Base-by-base conservation (phyloP, 2,329 filamentous ascomycete species). In the Chrysosporium queenslandicum region DNA sequence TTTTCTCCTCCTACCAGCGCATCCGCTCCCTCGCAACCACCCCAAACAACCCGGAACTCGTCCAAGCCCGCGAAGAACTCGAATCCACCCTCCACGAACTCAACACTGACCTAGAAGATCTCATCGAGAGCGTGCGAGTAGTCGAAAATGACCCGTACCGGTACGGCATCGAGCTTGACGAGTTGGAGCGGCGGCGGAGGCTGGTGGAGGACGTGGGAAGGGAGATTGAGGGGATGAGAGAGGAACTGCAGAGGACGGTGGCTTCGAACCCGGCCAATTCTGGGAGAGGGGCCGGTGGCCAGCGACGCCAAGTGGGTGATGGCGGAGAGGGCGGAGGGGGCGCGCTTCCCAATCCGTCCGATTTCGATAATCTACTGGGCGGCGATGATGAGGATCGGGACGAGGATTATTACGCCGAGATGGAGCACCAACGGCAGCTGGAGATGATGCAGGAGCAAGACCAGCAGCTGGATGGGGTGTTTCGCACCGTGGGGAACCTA, bases 371-470 rank as follows among this genome's bases (percentile, higher is more conserved):
- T 2, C 58, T 59, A 7, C 42, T 61, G n/a, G n/a, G n/a, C 20
- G 63, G 65, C 3, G 60, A 66, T 5, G 68, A 69, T 27, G 70
- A 72, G 21, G 72, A 71, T 23, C 73, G 71, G 16, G 73, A 69
- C 6, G 77, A 79, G 48, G 80, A 83, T 66, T 79, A 79, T 54
- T 91, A 90, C 60, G 82, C 83, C 14, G 84, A 83, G 61, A 90
- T 94, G 63, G 91, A 97, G 74, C 85, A 94, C 68, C 84, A 92
- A 71, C 81, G 94, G 66, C 94, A 98, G 73, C 67, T 86, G 64
- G 80, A 90, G 70, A 86, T 98, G 70, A 90, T 98, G 85, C 81
- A 85, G 59, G 88, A 96, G 69, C 92, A 98, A 74, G 92, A 98
- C 66, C 78, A 90, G 71, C 86, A 92, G 61, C 77, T 98, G 1